phyloP scores from a whole-genome alignment of 495 filamentous ascomycete species.

The Bacidia rubella region DNA sequence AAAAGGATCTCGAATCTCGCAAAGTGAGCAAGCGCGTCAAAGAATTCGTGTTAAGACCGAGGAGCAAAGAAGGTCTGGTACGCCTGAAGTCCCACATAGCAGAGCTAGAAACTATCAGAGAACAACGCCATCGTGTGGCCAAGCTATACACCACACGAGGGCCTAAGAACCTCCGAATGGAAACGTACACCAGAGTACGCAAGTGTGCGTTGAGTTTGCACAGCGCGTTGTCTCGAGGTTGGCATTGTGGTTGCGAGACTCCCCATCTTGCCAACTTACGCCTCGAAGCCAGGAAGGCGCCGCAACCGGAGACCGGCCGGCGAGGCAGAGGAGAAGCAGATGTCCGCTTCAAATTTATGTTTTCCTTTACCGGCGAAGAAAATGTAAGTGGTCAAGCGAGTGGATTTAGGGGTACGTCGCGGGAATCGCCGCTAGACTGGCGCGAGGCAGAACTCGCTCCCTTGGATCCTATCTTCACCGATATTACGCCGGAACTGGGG shows the following conservation, averaged over 20 bases:
- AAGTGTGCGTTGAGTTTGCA: constrained; percentile 1
- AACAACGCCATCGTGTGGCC: neutral
- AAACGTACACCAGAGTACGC: neutral
- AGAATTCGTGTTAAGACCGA: neutral
- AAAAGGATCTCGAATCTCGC: neutral
- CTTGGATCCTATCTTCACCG: neutral
- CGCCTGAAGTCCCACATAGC: neutral
- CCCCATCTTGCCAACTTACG: constrained; percentile 1
- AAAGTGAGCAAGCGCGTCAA: neutral
- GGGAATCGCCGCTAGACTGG: constrained; percentile 1
- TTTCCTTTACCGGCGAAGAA: neutral
- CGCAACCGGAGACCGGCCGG: neutral
- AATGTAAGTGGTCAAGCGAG: neutral
- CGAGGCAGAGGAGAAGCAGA: neutral
- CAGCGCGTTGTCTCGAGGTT: neutral
- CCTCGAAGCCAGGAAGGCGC: neutral
- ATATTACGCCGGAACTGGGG: too few species aligned
- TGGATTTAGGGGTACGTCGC: neutral
- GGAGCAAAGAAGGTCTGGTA: neutral
- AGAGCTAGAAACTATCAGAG: neutral
- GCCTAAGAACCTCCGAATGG: neutral
- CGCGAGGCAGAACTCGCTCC: constrained; percentile 5
- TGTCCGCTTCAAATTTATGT: constrained; percentile 6
- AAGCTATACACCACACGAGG: neutral
- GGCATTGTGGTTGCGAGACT: constrained; percentile 1